These are phyloP conservation scores for Alternaria solani DNA, from an alignment of 2,329 filamentous ascomycete species.

Conservation along the genomic window DNA sequence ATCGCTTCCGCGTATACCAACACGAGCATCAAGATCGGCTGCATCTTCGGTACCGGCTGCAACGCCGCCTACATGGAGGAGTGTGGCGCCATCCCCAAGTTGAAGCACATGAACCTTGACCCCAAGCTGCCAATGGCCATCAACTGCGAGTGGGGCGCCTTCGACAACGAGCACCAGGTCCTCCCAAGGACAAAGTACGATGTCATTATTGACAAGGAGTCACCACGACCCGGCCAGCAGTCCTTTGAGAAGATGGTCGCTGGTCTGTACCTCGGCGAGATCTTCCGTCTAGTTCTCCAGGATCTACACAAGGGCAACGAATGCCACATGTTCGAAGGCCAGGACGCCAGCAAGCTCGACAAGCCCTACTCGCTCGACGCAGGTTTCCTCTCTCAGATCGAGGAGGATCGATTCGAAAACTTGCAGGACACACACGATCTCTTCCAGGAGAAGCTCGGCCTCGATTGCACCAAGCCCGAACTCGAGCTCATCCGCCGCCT, in stretches of 20 bases:
- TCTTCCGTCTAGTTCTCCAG: conserved; percentile 86
- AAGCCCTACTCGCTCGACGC: conserved; percentile 91
- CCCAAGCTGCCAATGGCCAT: conserved; percentile 89
- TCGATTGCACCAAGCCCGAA: conserved; percentile 77
- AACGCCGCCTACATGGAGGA: conserved; percentile 99
- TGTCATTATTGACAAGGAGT: conserved; percentile 85
- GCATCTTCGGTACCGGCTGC: conserved; percentile 98
- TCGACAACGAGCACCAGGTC: conserved; percentile 92
- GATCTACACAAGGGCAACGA: conserved; percentile 75
- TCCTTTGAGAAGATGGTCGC: conserved; percentile 99
- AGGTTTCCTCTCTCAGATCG: conserved; percentile 90
- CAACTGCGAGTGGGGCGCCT: conserved; percentile 98
- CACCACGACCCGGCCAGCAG: conserved; percentile 91
- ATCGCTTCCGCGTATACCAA: conserved; percentile 99
- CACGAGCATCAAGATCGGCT: conserved; percentile 88
- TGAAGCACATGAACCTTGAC: conserved; percentile 88
- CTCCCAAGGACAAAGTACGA: conserved; percentile 90
- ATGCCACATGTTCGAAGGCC: conserved; percentile 78
- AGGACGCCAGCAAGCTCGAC: conserved; percentile 80
- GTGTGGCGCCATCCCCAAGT: conserved; percentile 88
- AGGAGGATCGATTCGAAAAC: conserved; percentile 97
- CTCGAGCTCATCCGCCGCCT: conserved; percentile 88
- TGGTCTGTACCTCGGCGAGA: conserved; percentile 90
- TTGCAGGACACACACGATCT: conserved; percentile 86
- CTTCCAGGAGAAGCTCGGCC: conserved; percentile 77